Conservation (phyloP, 2,329 filamentous ascomycete species). For the Curvularia lunata region DNA sequence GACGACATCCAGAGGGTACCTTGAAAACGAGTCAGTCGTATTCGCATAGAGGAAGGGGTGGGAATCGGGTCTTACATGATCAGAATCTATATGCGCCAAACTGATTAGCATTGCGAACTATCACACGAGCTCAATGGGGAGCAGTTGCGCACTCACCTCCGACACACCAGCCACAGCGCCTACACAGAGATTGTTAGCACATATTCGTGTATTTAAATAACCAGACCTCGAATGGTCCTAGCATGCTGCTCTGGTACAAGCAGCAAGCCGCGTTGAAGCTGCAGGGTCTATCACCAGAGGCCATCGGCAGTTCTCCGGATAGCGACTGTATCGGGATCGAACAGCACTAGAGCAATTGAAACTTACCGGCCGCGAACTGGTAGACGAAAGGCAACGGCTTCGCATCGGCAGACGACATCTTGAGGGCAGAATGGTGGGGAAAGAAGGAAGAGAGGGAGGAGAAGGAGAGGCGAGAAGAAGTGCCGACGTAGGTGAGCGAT, state of each 20-base stretch:
- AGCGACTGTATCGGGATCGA: constrained; percentile 27
- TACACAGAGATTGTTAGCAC: constrained; percentile 50
- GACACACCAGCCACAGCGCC: constrained; percentile 96
- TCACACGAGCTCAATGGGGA: constrained; percentile 17
- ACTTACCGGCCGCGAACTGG: constrained; percentile 89
- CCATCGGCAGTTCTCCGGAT: constrained; percentile 7
- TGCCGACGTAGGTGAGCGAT: constrained; percentile 22
- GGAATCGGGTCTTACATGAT: constrained; percentile 67
- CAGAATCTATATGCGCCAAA: constrained; percentile 68
- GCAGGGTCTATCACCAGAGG: constrained; percentile 8
- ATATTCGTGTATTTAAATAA: constrained; percentile 12
- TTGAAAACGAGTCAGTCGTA: constrained; percentile 50
- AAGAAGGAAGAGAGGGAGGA: constrained; percentile 13
- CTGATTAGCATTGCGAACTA: constrained; percentile 35
- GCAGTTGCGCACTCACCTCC: constrained; percentile 69
- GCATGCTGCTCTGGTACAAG: not conserved
- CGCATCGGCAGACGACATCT: constrained; percentile 57
- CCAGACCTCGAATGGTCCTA: constrained; percentile 1
- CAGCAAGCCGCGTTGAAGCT: constrained; percentile 1
- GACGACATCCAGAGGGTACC: constrained; percentile 98
- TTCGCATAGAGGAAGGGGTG: not conserved
- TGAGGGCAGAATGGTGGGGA: constrained; percentile 25
- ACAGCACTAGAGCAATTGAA: constrained; percentile 34
- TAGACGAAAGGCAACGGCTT: constrained; percentile 90
- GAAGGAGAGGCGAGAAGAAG: constrained; percentile 19